Percentiles rank a stretch among this genome's conserved stretches.
phyloP scores from a whole-genome alignment of 805 yeast genomes.

The Starmerella davenportii region DNA sequence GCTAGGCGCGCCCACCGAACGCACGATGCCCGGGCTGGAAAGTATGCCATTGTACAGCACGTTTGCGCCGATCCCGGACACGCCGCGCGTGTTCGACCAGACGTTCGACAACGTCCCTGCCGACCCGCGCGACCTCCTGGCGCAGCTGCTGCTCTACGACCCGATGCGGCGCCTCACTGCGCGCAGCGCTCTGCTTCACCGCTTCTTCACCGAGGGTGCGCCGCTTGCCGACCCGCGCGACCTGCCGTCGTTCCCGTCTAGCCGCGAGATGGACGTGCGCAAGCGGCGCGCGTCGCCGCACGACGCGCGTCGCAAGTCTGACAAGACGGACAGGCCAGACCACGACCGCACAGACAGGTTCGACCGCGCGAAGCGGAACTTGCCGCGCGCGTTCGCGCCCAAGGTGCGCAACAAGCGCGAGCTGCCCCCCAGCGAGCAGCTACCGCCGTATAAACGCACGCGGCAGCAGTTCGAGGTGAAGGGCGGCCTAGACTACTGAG shows the following conservation, averaged over 20 bases:
- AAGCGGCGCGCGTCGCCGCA: constrained; percentile 11
- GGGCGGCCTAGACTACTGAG: constrained; percentile 1
- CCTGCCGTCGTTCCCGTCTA: constrained; percentile 60
- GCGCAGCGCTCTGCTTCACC: constrained; percentile 50
- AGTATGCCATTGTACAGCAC: constrained; percentile 31
- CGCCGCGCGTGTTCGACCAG: constrained; percentile 27
- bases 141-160: constrained; percentile 46
- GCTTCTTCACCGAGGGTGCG: constrained; percentile 52
- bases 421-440: constrained; percentile 11
- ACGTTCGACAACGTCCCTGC: constrained; percentile 19
- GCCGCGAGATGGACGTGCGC: constrained; percentile 63
- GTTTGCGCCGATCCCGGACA: constrained; percentile 16
- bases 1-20: constrained; percentile 57
- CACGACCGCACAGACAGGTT: not conserved
- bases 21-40: constrained; percentile 43
- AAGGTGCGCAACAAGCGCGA: constrained; percentile 14
- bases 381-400: constrained; percentile 14
- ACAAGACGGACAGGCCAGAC: not conserved
- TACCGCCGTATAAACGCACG: constrained; percentile 17
- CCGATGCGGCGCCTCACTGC: constrained; percentile 67
- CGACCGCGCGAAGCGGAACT: not conserved
- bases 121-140: constrained; percentile 27
- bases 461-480: not conserved
- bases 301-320: not conserved
- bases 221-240: constrained; percentile 36